Evolutionary conservation across 805 yeast species (phyloP), one percentile per base, ranked within the genome.

Genomic region (Kuraishia hungarica): DNA sequence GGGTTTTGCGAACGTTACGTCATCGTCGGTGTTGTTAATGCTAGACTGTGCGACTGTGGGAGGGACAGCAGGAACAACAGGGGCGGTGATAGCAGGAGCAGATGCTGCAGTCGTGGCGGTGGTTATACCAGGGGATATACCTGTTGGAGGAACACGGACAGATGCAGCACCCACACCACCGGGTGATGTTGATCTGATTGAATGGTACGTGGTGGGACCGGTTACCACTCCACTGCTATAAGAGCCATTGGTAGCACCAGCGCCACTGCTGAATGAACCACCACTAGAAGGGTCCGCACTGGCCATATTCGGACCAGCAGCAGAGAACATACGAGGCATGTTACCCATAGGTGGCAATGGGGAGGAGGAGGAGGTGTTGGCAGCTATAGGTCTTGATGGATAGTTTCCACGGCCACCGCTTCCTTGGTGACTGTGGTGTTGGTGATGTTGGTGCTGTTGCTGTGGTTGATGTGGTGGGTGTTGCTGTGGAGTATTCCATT

Each of bases 1-100:
- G 58, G 53, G 15, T 54, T 47, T 2, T 61, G 51, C 17, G 63
- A 50, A 26, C 55, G 53, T 6, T 60, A 52, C 17, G 60, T 46
- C 13, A 58, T 58, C 11, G 60, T 59, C 2, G 64, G 60, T 35
- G 39, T 20, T 51, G 39, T 29, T 43, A 50, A 48, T 13, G 29
- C 46, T 23, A 26, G 46, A 13, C n/a, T 17, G n/a, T 19, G 35
- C 15, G 23, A 19, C 11, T 21, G n/a, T 17, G 50, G 39, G 28
- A 47, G 56, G 26, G 35, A 22, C 19, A 24, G 20, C 35, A 28
- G 35, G 35, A 6, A 28, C 43, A 15, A 17, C 17, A 13, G 43
- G 15, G 11, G n/a, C 43, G 3, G 43, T 17, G 4, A 17, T 15
- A 8, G 43, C 17, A 8, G 43, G n/a, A 35, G 43, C 43, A 35